Evolutionary conservation across 345 rosid genomes (phyloP).

Genomic region (Eucalyptus lansdowneana): DNA sequence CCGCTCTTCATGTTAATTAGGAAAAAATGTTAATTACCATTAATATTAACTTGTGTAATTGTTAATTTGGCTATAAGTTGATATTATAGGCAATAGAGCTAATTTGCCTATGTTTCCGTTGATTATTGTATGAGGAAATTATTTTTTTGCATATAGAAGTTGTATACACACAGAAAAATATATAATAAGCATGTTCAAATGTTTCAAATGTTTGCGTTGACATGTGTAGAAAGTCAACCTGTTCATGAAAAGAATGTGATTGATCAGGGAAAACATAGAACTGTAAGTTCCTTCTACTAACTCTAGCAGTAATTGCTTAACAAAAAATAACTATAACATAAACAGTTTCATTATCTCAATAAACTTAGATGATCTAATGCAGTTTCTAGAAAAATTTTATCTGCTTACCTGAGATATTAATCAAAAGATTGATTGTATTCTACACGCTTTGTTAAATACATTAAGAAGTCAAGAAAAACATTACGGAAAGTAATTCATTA

Average conservation of each 20-base stretch:
- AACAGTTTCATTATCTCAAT: background rate
- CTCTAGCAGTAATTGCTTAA: background rate
- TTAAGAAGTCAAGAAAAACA: background rate
- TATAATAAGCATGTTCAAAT: background rate
- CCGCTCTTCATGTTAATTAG: background rate
- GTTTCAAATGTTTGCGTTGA: background rate
- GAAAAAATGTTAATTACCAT: background rate
- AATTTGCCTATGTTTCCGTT: background rate
- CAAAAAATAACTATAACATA: background rate
- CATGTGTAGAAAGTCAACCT: background rate
- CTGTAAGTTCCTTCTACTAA: background rate
- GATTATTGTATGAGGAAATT: background rate
- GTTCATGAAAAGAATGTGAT: background rate
- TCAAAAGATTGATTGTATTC: background rate
- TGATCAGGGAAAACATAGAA: background rate
- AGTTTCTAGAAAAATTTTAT: background rate
- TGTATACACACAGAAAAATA: background rate
- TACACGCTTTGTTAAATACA: background rate
- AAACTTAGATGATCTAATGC: background rate
- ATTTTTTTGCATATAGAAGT: background rate
- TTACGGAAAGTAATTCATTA: background rate
- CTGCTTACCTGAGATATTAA: background rate
- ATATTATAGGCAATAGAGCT: background rate
- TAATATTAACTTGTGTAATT: background rate
- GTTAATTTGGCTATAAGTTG: no score